Evolutionary conservation across 106 monocot genomes (phyloP), one percentile per base, ranked within the genome.

Genomic region (Agapanthus africanus): DNA sequence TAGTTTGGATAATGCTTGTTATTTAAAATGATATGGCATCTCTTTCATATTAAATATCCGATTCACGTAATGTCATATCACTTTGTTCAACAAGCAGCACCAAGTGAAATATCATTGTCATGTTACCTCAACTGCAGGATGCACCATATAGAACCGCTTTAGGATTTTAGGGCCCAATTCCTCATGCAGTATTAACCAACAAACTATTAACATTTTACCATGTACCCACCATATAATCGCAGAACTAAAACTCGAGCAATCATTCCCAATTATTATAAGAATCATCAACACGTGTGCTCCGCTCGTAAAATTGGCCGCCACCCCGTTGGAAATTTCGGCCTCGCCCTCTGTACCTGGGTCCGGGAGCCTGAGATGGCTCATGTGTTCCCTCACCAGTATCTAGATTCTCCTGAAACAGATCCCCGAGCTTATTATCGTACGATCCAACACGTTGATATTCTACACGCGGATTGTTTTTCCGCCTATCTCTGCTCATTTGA

Each of bases 391-490:
- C 69, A 7, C 65, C 69, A 22, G n/a, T 22, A 37, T 30, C 21
- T 40, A 66, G 21, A 63, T 68, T 71, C 35, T 50, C 25, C 65
- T 70, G 73, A 64, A 22, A 51, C 25, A 61, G 65, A 21, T 79
- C 81, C 23, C 15, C 23, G 4, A 71, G 26, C 52, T 77, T 84
- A 44, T 54, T 44, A 7, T 47, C 66, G 11, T 80, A 66, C 25
- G 73, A 70, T 42, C 75, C 80, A 47, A 71, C 38, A 23, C 52
- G 74, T 67, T 80, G 82, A 72, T 89, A 89, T 47, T 69, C 80
- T 56, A 65, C 70, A 25, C 65, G 79, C 6, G 63, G 23, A 7
- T 47, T 5, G 41, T 52, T 74, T 49, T 67, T 79, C 31, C 68
- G 23, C 74, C 59, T 71, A 41, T 74, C 76, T 35, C 33, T 70